Percentiles rank a stretch among this genome's conserved stretches.
Evolutionary conservation across 148 eudicot species (phyloP).

Genomic region (Amaranthus palmeri): DNA sequence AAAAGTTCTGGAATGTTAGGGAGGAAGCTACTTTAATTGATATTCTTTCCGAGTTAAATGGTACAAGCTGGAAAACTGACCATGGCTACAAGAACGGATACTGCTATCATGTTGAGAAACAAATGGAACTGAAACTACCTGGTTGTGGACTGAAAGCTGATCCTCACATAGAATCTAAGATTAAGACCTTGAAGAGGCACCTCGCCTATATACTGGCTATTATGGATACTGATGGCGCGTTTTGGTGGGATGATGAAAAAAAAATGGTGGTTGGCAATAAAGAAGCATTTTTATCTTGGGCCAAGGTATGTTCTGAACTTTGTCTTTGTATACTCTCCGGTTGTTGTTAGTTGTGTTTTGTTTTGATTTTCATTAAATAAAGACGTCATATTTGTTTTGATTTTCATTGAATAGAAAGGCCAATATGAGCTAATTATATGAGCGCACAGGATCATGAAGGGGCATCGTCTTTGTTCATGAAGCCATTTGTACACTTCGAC

Average conservation of each 20-base stretch:
- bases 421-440: no score
- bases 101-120: conserved; percentile 18
- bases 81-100: conserved; percentile 20
- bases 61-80: conserved; percentile 18
- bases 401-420: neutral
- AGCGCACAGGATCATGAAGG: conserved; percentile 20
- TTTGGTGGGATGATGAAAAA: conserved; percentile 23
- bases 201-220: conserved; percentile 11
- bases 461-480: conserved; percentile 22
- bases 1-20: conserved; percentile 20
- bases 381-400: neutral
- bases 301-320: conserved; percentile 10
- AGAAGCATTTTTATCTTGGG: conserved; percentile 22
- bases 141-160: conserved; percentile 24
- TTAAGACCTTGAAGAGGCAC: conserved; percentile 18
- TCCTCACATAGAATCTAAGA: conserved; percentile 18
- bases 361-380: neutral
- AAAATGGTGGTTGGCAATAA: conserved; percentile 20
- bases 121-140: conserved; percentile 19
- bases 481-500: conserved; percentile 19
- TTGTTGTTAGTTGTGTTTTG: no score
- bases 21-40: conserved; percentile 19
- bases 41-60: conserved; percentile 11
- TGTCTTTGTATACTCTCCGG: neutral
- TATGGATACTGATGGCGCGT: conserved; percentile 15